phyloP scores from a whole-genome alignment of 345 rosid species.

The Durio zibethinus region DNA sequence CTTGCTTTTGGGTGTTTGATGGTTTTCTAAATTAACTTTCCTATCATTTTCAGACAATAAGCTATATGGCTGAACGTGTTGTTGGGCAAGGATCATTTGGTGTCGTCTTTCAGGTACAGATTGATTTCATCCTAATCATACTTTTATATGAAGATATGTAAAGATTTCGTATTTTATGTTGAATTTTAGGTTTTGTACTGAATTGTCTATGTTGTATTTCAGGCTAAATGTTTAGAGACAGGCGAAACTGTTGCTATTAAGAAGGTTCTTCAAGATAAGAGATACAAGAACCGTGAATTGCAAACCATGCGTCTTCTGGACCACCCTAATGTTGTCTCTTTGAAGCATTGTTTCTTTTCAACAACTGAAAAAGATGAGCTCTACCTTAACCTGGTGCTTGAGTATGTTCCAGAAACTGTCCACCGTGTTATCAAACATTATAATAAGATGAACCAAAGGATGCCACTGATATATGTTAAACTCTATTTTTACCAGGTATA shows the following conservation, averaged over 20 bases:
- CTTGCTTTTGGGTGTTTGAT: background rate
- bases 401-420: slow-evolving; percentile 92
- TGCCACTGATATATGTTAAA: slow-evolving; percentile 87
- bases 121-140: background rate
- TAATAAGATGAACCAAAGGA: slow-evolving; percentile 71
- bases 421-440: slow-evolving; percentile 88
- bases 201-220: slow-evolving; percentile 12
- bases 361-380: slow-evolving; percentile 90
- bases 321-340: slow-evolving; percentile 84
- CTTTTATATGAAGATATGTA: background rate
- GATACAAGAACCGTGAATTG: slow-evolving; percentile 95
- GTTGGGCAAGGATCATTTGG: slow-evolving; percentile 98
- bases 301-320: slow-evolving; percentile 97
- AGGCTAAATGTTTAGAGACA: slow-evolving; percentile 97
- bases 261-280: slow-evolving; percentile 87
- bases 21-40: background rate
- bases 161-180: background rate
- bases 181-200: background rate
- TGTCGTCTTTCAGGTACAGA: slow-evolving; percentile 78
- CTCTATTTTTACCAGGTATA: slow-evolving; percentile 86
- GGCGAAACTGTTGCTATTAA: slow-evolving; percentile 94
- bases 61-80: slow-evolving; percentile 97
- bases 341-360: slow-evolving; percentile 95
- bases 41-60: slow-evolving; percentile 52
- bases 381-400: slow-evolving; percentile 88